phyloP scores from a whole-genome alignment of 2,329 filamentous ascomycete genomes.

The Colletotrichum neosansevieriae region DNA sequence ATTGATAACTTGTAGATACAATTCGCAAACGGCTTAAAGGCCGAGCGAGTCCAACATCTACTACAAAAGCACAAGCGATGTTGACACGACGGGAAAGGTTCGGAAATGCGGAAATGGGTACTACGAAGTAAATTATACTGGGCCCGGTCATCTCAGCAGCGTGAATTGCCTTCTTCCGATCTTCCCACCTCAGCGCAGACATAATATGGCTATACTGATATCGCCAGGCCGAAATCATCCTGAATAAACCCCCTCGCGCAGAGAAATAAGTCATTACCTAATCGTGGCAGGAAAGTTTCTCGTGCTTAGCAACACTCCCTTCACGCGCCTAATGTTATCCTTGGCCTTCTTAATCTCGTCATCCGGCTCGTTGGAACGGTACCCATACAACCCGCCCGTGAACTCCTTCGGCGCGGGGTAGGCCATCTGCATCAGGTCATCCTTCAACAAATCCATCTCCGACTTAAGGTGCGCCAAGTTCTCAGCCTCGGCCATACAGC shows the following conservation, averaged over 20 bases:
- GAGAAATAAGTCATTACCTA: conserved; percentile 38
- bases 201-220: too few relatives aligned
- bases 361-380: conserved; percentile 63
- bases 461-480: conserved; percentile 64
- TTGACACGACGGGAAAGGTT: too few relatives aligned
- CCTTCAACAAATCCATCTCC: conserved; percentile 68
- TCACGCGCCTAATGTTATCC: conserved; percentile 81
- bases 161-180: too few relatives aligned
- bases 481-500: conserved; percentile 59
- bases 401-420: conserved; percentile 59
- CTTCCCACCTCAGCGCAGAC: too few relatives aligned
- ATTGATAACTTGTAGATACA: too few relatives aligned
- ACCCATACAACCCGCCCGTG: conserved; percentile 55
- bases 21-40: too few relatives aligned
- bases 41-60: too few relatives aligned
- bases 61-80: too few relatives aligned
- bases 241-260: too few relatives aligned
- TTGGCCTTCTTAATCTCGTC: conserved; percentile 81
- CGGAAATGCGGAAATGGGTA: too few relatives aligned
- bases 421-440: conserved; percentile 73
- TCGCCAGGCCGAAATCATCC: neutral
- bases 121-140: too few relatives aligned
- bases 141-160: too few relatives aligned
- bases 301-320: conserved; percentile 81
- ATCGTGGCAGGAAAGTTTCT: conserved; percentile 74